Base-by-base conservation (phyloP, 805 yeast genomes). In the Yamadazyma philogaea region DNA sequence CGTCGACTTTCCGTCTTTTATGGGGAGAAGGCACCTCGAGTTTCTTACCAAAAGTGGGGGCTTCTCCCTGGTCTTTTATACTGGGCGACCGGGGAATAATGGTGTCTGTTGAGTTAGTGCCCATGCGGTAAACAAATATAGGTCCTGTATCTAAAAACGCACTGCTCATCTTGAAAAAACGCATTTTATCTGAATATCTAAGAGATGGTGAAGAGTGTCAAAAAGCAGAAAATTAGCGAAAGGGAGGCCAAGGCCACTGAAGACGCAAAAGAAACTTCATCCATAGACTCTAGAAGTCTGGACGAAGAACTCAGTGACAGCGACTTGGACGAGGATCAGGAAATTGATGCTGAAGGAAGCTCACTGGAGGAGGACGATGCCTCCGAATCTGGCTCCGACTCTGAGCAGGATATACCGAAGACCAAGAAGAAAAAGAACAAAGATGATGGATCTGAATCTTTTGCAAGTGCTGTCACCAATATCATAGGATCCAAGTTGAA, bases 401-500 rank as follows among this genome's bases (percentile, higher is more conserved):
- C 10, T 2, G 61, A 59, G 12, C 47, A 44, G 67, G 37, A 30
- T 11, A 64, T 67, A 43, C 74, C 79, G 37, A 43, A 34, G 18
- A 69, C 72, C 52, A 77, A 82, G 47, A 79, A 77, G 62, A 74
- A 71, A 54, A 75, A 75, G 55, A 77, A 74, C 40, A 65, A 66
- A 34, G 83, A 77, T 46, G 88, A 83, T 61, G 91, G 89, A n/a
- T 75, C 87, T 1, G 82, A 72, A 34, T 73, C 80, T 1, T 91
- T 93, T 57, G 87, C 96, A 15, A 74, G 66, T 42, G 98, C 98
- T 0, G 79, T 93, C 56, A 79, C 70, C 51, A 93, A 96, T 12
- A 84, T 91, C 54, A 66, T 91, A 39, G 85, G 84, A 4, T 87
- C 98, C 1, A 82, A 80, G 54, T 71, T 91, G 51, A 93, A 93